Base-by-base conservation (phyloP, 2,329 filamentous ascomycete species). In the Claviceps sp. region DNA sequence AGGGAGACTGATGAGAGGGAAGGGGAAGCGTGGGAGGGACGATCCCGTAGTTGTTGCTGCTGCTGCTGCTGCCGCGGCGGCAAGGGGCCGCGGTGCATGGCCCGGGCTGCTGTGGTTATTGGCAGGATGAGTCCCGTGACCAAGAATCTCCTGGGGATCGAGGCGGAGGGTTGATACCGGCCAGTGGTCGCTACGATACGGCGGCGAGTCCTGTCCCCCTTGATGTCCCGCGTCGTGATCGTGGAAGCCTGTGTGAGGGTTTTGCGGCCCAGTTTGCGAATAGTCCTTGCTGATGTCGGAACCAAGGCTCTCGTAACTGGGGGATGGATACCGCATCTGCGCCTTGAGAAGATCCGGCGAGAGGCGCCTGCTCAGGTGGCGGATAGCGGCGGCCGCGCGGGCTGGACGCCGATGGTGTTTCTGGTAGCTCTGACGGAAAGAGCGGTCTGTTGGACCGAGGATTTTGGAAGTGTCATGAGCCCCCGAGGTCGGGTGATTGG, bases 1-100 rank as follows among this genome's bases (percentile, higher is more conserved):
- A 1, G 63, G 62, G 16, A 70, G 57, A 50, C 67, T 68, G 47
- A 70, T 64, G 13, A 70, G 60, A 9, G 62, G 61, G 38, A 70
- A 70, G 1, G 62, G 66, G 2, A 70, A 59, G 2, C 58, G 61
- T 3, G 63, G 58, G 26, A 65, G 41, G 37, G 45, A 50, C 7
- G 47, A 34, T 34, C 9, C 30, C 9, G 30, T 34, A 34, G 41
- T 4, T 5, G 40, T 9, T 58, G 4, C 59, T 56, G 18, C 53
- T 52, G 6, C 57, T 20, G 7, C 59, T 59, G 16, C 60, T 58
- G 18, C 61, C 59, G 7, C 61, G 60, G 20, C 58, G 55, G 24
- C 53, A 48, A 54, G 48, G 30, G 45, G 42, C 18, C 50, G 42
- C 24, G 14, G 26, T 14, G 26, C 47, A 5, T 47, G 34, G n/a